Base-by-base conservation (phyloP, 129 eudicot species). In the Cynara cardunculus region DNA sequence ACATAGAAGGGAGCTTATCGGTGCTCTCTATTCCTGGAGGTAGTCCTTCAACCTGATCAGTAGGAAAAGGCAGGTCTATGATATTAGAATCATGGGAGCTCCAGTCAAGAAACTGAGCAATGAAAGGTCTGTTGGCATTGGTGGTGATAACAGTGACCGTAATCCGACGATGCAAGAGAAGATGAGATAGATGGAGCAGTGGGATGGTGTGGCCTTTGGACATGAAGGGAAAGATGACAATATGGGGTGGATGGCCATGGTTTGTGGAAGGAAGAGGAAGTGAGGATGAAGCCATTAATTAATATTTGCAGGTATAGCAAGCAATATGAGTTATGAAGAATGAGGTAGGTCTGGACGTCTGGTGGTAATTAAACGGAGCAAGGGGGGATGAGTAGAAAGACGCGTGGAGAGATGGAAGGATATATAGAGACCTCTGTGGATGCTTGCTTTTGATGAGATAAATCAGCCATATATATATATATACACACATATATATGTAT, bases 131-230 rank as follows among this genome's bases (percentile, higher is more conserved):
- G 81, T 91, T 93, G 7, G 85, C 83, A 6, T 91, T 86, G 34
- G 97, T 93, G 80, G 97, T 91, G 88, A 93, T 85, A 81, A 93
- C 0, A 46, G 92, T 93, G 49, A 91, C 80, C 72, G 19, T 25
- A 53, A 69, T 56, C 19, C 75, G 81, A 12, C 91, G 93, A 65
- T 24, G 28, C 28, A 71, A 74, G 62, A 92, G 86, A 72, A 90
- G 85, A 34, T 49, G 81, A 26, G 90, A 84, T 10, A 93, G 83
- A 84, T 86, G 90, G 64, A 90, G 89, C 18, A 93, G 64, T 4
- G 97, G 96, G 71, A 93, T 89, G 8, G 89, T 89, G 81, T 90
- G 98, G 86, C 98, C 96, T 86, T 90, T 93, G 69, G 98, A 81
- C 96, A 93, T 89, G 87, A 93, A 93, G 0, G 97, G 97, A 30